Percentiles rank a stretch among this genome's conserved stretches.
phyloP scores from a whole-genome alignment of 192 early-diverging fungal species.

The Anaeromyces robustus region DNA sequence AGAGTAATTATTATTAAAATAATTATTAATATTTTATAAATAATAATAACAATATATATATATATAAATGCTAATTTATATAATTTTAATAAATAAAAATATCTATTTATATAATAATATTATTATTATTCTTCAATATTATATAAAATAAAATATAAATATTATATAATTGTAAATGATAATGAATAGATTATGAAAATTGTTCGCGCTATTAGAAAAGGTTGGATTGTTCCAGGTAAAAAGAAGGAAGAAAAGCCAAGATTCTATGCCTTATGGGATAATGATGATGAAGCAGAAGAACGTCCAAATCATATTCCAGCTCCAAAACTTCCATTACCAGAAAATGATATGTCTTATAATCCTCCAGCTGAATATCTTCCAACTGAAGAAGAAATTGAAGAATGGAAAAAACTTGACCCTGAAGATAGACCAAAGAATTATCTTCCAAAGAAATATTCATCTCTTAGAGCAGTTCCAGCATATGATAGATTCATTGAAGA shows the following conservation, averaged over 20 bases:
- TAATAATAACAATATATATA: background rate
- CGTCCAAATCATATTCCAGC: slow-evolving; percentile 66
- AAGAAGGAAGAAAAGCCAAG: slow-evolving; percentile 32
- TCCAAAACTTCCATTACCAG: slow-evolving; percentile 74
- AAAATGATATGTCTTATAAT: slow-evolving; percentile 91
- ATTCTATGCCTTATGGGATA: slow-evolving; percentile 80
- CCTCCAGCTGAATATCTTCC: slow-evolving; percentile 88
- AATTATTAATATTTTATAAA: background rate
- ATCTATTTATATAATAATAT: too few relatives aligned
- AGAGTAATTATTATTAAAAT: slow-evolving; percentile 23
- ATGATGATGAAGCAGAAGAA: slow-evolving; percentile 36
- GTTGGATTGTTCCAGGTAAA: slow-evolving; percentile 53
- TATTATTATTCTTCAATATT: too few relatives aligned
- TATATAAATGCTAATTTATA: too few relatives aligned
- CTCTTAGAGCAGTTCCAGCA: slow-evolving; percentile 69
- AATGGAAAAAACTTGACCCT: slow-evolving; percentile 65
- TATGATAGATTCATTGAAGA: slow-evolving; percentile 85
- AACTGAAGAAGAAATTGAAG: slow-evolving; percentile 58
- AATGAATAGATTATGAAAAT: slow-evolving; percentile 75
- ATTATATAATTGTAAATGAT: too few relatives aligned
- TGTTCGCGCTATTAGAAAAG: slow-evolving; percentile 83
- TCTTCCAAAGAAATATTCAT: slow-evolving; percentile 45
- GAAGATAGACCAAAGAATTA: slow-evolving; percentile 54
- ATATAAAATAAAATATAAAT: too few relatives aligned
- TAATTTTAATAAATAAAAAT: too few relatives aligned